A percentile compares a stretch with the other conserved stretches of the same genome.
These are phyloP conservation scores for Talaromyces borbonicus DNA, from an alignment of 495 filamentous ascomycete species.

Conservation along the genomic window DNA sequence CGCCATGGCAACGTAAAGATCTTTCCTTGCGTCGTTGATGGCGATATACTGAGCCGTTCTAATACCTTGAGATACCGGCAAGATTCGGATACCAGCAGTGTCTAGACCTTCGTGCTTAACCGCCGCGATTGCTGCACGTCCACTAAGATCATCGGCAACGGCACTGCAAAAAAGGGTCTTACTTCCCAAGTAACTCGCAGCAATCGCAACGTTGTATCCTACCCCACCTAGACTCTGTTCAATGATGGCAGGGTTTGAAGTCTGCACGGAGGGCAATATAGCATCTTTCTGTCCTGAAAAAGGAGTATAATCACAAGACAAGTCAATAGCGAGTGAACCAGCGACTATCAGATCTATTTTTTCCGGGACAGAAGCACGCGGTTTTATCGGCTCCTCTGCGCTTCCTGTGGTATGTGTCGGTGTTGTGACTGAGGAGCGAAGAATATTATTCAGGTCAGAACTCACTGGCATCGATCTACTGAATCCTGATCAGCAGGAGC, in stretches of 20 bases:
- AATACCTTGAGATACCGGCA: conserved; percentile 37
- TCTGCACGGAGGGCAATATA: conserved; percentile 49
- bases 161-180: conserved; percentile 61
- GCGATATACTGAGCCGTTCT: conserved; percentile 86
- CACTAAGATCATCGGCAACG: conserved; percentile 68
- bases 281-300: conserved; percentile 16
- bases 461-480: conserved; percentile 36
- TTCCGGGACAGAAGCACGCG: conserved; percentile 8
- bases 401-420: conserved; percentile 8
- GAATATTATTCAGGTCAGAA: conserved; percentile 10
- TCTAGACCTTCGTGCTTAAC: conserved; percentile 54
- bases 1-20: conserved; percentile 80
- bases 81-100: conserved; percentile 48
- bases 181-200: conserved; percentile 53
- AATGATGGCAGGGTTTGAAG: conserved; percentile 79
- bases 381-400: conserved; percentile 12
- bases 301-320: conserved; percentile 68
- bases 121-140: conserved; percentile 54
- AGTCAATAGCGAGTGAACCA: conserved; percentile 80
- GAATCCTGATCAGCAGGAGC: conserved; percentile 4
- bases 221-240: conserved; percentile 84
- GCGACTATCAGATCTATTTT: conserved; percentile 68
- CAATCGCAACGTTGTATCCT: conserved; percentile 82
- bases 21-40: conserved; percentile 73
- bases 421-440: conserved; percentile 13